phyloP scores from a whole-genome alignment of 1,284 basidiomycete genomes.

The Coniferiporia weirii region DNA sequence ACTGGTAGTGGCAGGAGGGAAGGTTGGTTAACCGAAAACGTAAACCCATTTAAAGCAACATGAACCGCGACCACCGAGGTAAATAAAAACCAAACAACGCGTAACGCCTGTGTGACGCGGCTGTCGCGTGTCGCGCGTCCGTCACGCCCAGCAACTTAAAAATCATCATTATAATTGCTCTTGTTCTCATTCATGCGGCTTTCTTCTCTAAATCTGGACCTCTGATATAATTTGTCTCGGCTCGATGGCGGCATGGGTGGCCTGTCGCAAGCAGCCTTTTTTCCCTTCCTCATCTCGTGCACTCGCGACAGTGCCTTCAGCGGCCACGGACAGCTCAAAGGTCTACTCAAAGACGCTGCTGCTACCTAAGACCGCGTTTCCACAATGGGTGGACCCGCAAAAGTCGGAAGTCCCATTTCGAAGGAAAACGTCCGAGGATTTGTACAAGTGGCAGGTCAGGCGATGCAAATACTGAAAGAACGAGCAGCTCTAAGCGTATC shows the following conservation, averaged over 20 bases:
- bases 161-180: background rate
- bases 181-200: background rate
- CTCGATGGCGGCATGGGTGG: constrained; percentile 3
- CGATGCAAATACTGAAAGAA: constrained; percentile 5
- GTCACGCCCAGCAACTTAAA: background rate
- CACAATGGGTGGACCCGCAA: constrained; percentile 67
- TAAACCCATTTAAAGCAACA: constrained; percentile 11
- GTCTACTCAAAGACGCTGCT: constrained; percentile 66
- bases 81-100: constrained; percentile 18
- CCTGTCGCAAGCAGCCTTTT: constrained; percentile 2
- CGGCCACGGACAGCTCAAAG: constrained; percentile 20
- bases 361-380: constrained; percentile 82
- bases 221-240: background rate
- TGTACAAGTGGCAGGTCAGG: constrained; percentile 87
- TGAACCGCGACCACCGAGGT: constrained; percentile 15
- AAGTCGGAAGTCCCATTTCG: constrained; percentile 61
- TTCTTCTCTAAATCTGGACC: background rate
- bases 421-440: constrained; percentile 61
- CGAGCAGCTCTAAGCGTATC: constrained; percentile 8
- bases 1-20: constrained; percentile 10
- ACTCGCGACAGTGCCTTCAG: background rate
- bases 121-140: background rate
- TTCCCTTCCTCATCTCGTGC: background rate
- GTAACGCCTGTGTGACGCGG: constrained; percentile 12
- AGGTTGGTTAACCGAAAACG: constrained; percentile 6